A percentile compares a stretch with the other conserved stretches of the same genome.
These are phyloP conservation scores for Candida buenavistaensis DNA, from an alignment of 1,139 yeast species.

Conservation along the genomic window DNA sequence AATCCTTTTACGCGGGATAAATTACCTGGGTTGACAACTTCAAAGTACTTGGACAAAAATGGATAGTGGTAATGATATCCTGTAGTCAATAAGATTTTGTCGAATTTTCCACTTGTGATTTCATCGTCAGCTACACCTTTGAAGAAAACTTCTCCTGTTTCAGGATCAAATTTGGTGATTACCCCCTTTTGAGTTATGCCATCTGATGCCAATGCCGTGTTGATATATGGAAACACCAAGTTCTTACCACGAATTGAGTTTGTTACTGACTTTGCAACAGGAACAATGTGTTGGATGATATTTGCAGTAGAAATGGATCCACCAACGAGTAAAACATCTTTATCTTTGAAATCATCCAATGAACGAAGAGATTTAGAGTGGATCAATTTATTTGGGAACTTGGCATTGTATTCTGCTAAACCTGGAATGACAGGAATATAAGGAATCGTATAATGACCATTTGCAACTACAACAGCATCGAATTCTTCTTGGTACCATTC, in stretches of 20 bases:
- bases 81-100: slow-evolving; percentile 33
- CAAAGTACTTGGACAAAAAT: slow-evolving; percentile 22
- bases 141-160: slow-evolving; percentile 26
- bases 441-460: slow-evolving; percentile 58
- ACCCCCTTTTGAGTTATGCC: slow-evolving; percentile 33
- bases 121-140: slow-evolving; percentile 20
- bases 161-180: slow-evolving; percentile 26
- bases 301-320: slow-evolving; percentile 53
- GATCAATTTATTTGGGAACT: slow-evolving; percentile 46
- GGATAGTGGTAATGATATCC: slow-evolving; percentile 42
- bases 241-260: slow-evolving; percentile 38
- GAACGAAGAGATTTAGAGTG: slow-evolving; percentile 64
- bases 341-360: slow-evolving; percentile 43
- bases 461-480: slow-evolving; percentile 53
- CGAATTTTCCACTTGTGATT: slow-evolving; percentile 17
- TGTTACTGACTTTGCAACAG: slow-evolving; percentile 37
- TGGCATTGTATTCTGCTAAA: slow-evolving; percentile 45
- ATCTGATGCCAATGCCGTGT: slow-evolving; percentile 37
- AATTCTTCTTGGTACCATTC: slow-evolving; percentile 42
- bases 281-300: slow-evolving; percentile 49
- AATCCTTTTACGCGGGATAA: slow-evolving; percentile 35
- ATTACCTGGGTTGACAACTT: slow-evolving; percentile 26
- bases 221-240: slow-evolving; percentile 29
- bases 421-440: slow-evolving; percentile 52
- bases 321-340: slow-evolving; percentile 50